These are phyloP conservation scores for Canavalia gladiata DNA, from an alignment of 306 rosid species.

Conservation along the genomic window DNA sequence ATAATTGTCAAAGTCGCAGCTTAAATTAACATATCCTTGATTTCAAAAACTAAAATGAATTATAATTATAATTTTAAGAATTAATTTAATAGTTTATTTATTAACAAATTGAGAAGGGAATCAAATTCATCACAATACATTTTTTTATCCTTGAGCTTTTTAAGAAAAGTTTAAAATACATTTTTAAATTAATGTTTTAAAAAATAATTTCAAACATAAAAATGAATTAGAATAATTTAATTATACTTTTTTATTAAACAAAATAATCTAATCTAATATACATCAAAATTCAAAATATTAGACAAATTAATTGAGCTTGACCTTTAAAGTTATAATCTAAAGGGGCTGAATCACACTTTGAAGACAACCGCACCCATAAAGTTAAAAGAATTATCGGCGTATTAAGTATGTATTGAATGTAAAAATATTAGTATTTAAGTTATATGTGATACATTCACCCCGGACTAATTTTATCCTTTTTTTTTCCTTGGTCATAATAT, in stretches of 20 bases:
- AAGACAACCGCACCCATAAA: background rate
- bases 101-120: too few species aligned
- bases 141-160: too few species aligned
- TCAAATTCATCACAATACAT: too few species aligned
- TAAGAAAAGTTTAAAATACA: too few species aligned
- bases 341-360: background rate
- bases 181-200: too few species aligned
- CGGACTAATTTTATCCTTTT: background rate
- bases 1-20: background rate
- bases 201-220: background rate
- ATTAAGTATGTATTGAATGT: background rate
- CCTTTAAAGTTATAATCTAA: background rate
- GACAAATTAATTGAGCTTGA: background rate
- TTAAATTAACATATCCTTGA: background rate
- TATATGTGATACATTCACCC: background rate
- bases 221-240: background rate
- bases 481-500: background rate
- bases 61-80: background rate
- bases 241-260: background rate
- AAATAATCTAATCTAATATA: background rate
- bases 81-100: background rate
- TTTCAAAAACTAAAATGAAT: background rate
- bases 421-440: background rate
- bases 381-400: background rate
- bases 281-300: too few species aligned